Evolutionary conservation across 495 filamentous ascomycete genomes (phyloP).

Genomic region (Clavariopsis aquatica): DNA sequence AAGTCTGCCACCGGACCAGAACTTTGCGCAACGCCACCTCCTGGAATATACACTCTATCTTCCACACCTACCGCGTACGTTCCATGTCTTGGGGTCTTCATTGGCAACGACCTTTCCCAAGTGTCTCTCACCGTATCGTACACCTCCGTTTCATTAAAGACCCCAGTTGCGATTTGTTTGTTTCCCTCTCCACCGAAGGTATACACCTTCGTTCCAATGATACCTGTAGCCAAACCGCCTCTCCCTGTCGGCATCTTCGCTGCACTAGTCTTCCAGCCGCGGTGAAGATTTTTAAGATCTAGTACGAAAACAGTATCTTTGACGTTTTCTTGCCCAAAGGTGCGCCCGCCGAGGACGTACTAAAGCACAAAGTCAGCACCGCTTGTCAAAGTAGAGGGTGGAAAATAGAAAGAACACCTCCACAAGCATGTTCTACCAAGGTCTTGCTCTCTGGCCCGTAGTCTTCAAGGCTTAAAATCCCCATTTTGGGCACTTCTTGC

Average conservation of each 20-base stretch:
- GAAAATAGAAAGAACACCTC: no score
- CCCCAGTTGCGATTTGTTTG: conserved; percentile 15
- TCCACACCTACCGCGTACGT: conserved; percentile 42
- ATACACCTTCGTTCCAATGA: conserved; percentile 42
- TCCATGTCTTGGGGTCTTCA: conserved; percentile 47
- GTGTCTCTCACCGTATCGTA: conserved; percentile 43
- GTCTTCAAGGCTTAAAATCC: no score
- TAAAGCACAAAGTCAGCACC: no score
- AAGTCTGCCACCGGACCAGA: not conserved
- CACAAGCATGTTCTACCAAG: no score
- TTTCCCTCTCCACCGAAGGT: conserved; percentile 52
- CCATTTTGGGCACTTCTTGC: no score
- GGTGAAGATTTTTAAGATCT: conserved; percentile 36
- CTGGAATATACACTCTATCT: conserved; percentile 40
- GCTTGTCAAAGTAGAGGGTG: no score
- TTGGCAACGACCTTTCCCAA: conserved; percentile 40
- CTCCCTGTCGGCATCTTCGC: conserved; percentile 30
- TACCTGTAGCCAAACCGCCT: conserved; percentile 43
- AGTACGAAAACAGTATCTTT: conserved; percentile 46
- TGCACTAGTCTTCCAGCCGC: conserved; percentile 41
- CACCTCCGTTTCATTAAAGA: conserved; percentile 46
- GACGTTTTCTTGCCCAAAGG: conserved; percentile 38
- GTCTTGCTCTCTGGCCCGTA: no score
- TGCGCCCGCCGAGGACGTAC: conserved; percentile 48
- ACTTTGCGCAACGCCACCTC: conserved; percentile 14